Percentiles rank a stretch among this genome's conserved stretches.
These are phyloP conservation scores for Venturia pyrina DNA, from an alignment of 2,329 filamentous ascomycete genomes.

Conservation along the genomic window DNA sequence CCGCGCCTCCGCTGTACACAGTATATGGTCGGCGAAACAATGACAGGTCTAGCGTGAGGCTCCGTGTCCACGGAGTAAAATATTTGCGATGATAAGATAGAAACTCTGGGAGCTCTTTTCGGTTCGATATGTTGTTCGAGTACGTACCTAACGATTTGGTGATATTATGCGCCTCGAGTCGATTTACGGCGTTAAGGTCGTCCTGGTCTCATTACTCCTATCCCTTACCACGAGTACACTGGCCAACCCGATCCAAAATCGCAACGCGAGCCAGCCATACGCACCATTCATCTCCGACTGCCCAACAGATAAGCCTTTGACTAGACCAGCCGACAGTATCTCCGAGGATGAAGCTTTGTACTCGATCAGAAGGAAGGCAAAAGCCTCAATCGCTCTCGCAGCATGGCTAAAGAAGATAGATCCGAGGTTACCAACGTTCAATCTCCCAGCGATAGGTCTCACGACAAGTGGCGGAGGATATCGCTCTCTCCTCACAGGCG, in stretches of 20 bases:
- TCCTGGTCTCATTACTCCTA: neutral
- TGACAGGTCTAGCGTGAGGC: no score
- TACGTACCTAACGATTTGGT: neutral
- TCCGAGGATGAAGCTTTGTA: constrained; percentile 4
- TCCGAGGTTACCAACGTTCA: constrained; percentile 23
- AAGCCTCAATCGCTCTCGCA: neutral
- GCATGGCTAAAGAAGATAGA: constrained; percentile 6
- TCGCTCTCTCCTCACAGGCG: constrained; percentile 29
- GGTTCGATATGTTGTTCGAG: no score
- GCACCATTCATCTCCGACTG: constrained; percentile 1
- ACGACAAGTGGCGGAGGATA: constrained; percentile 35
- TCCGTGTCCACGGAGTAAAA: no score
- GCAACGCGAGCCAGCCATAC: neutral
- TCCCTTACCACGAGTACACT: neutral
- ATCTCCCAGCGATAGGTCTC: constrained; percentile 32
- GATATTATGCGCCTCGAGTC: neutral
- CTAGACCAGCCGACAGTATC: neutral
- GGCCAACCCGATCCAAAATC: neutral
- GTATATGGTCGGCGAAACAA: no score
- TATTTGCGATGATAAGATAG: no score
- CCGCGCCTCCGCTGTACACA: no score
- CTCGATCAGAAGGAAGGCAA: neutral
- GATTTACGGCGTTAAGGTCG: neutral
- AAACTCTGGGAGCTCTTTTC: no score
- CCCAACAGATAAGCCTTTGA: neutral